phyloP scores from a whole-genome alignment of 495 filamentous ascomycete species.

The Cairneyella variabilis region DNA sequence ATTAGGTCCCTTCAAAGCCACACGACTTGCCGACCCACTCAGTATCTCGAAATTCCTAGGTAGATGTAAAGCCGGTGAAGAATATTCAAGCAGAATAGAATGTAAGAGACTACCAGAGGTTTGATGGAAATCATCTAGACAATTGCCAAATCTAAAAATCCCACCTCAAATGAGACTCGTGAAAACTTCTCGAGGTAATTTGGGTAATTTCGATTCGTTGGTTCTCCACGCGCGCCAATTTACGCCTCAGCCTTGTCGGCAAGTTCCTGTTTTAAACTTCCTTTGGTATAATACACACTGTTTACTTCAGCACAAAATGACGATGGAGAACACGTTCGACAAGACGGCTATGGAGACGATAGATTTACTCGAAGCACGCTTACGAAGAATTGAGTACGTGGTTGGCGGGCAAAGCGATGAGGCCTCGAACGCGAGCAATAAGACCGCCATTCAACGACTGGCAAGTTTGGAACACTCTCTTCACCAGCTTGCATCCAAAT shows the following conservation, averaged over 20 bases:
- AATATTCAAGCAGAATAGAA: too few species aligned
- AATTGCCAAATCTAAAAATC: too few species aligned
- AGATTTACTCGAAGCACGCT: conserved; percentile 70
- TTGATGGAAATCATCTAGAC: too few species aligned
- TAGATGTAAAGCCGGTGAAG: too few species aligned
- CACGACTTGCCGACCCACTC: too few species aligned
- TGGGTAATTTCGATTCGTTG: too few species aligned
- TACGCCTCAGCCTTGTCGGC: neutral
- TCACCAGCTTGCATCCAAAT: conserved; percentile 41
- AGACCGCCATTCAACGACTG: conserved; percentile 49
- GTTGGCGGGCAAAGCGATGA: conserved; percentile 54
- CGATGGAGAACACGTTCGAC: conserved; percentile 46
- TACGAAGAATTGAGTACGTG: conserved; percentile 69
- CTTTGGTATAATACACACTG: neutral
- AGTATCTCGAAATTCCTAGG: too few species aligned
- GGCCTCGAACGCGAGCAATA: conserved; percentile 30
- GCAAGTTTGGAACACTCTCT: conserved; percentile 60
- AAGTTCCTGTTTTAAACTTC: neutral
- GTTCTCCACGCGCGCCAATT: too few species aligned
- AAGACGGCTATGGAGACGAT: conserved; percentile 59
- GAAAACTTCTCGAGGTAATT: too few species aligned
- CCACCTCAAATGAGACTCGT: too few species aligned
- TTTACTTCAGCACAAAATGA: conserved; percentile 8
- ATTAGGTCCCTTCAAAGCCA: too few species aligned
- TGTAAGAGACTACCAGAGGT: too few species aligned